Evolutionary conservation across 306 rosid species (phyloP).

Genomic region (Carpinus viminea): DNA sequence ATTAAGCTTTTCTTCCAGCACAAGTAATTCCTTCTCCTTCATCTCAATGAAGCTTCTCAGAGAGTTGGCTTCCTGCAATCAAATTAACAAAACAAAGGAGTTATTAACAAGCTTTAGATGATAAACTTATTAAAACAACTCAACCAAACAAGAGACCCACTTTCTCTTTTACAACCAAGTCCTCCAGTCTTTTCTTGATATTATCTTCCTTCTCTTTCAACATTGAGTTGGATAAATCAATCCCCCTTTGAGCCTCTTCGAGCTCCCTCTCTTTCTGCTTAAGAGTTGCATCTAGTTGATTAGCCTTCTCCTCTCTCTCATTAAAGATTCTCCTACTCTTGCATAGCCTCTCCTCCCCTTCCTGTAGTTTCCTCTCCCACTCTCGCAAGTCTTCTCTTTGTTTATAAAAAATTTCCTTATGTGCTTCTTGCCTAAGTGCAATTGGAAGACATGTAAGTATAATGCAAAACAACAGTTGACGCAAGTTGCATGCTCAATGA

Average conservation of each 20-base stretch:
- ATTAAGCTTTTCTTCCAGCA: slow-evolving; percentile 58
- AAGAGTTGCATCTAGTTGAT: slow-evolving; percentile 50
- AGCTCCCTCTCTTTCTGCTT: slow-evolving; percentile 64
- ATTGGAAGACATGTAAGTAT: slow-evolving; percentile 7
- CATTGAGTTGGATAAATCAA: slow-evolving; percentile 39
- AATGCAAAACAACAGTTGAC: slow-evolving; percentile 2
- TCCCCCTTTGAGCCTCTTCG: slow-evolving; percentile 47
- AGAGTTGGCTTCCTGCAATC: slow-evolving; percentile 58
- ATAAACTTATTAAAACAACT: neutral
- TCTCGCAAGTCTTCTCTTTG: slow-evolving; percentile 73
- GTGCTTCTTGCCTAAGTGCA: slow-evolving; percentile 72
- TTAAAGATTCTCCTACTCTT: slow-evolving; percentile 46
- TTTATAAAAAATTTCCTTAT: slow-evolving; percentile 54
- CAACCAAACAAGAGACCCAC: slow-evolving; percentile 39
- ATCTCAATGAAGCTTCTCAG: slow-evolving; percentile 41
- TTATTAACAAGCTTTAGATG: slow-evolving; percentile 1
- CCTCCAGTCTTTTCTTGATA: slow-evolving; percentile 48
- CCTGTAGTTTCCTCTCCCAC: slow-evolving; percentile 73
- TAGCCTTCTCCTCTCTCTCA: slow-evolving; percentile 61
- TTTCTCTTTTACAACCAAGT: slow-evolving; percentile 59
- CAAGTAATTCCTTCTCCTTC: slow-evolving; percentile 60
- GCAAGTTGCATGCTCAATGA: slow-evolving; percentile 12
- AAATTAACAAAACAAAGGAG: slow-evolving; percentile 21
- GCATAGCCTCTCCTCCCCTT: slow-evolving; percentile 63
- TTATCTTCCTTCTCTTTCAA: slow-evolving; percentile 66